Evolutionary conservation across 129 eudicot species (phyloP).

Genomic region (Helianthus annuus): DNA sequence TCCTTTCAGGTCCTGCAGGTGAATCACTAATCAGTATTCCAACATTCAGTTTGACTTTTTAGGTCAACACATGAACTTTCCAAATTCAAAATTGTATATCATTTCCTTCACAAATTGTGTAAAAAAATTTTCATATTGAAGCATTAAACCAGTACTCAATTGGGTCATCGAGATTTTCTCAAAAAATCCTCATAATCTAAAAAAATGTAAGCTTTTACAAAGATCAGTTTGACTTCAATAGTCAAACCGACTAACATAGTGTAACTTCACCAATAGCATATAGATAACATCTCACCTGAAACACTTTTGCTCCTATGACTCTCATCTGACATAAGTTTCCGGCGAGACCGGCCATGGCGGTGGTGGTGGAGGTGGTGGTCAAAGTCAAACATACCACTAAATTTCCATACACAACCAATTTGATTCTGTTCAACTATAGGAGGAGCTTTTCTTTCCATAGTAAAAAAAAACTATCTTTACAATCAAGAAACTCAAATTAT

Average conservation of each 20-base stretch:
- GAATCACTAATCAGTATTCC: not conserved
- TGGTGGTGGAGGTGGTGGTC: conserved; percentile 38
- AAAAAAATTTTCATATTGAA: not conserved
- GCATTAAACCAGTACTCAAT: not conserved
- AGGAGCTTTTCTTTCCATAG: conserved; percentile 35
- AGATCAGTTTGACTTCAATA: not conserved
- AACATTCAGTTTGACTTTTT: conserved; percentile 28
- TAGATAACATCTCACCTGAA: conserved; percentile 21
- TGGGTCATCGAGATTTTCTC: not conserved
- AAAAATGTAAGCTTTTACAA: not conserved
- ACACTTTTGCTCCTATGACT: conserved; percentile 30
- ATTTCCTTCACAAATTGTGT: not conserved
- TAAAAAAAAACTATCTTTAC: conserved; percentile 19
- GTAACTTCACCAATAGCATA: not conserved
- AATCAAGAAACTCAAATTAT: conserved; percentile 26
- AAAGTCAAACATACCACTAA: conserved; percentile 38
- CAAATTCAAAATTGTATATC: not conserved
- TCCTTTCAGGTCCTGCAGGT: conserved; percentile 20
- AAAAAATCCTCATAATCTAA: not conserved
- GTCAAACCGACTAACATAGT: conserved; percentile 2
- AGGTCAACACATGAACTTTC: conserved; percentile 4
- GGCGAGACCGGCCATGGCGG: conserved; percentile 20
- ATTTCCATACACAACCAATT: conserved; percentile 36
- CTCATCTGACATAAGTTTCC: conserved; percentile 37
- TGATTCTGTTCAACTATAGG: conserved; percentile 34